A percentile compares a stretch with the other conserved stretches of the same genome.
Evolutionary conservation across 1,284 basidiomycete genomes (phyloP).

Genomic region (Bjerkandera adusta): DNA sequence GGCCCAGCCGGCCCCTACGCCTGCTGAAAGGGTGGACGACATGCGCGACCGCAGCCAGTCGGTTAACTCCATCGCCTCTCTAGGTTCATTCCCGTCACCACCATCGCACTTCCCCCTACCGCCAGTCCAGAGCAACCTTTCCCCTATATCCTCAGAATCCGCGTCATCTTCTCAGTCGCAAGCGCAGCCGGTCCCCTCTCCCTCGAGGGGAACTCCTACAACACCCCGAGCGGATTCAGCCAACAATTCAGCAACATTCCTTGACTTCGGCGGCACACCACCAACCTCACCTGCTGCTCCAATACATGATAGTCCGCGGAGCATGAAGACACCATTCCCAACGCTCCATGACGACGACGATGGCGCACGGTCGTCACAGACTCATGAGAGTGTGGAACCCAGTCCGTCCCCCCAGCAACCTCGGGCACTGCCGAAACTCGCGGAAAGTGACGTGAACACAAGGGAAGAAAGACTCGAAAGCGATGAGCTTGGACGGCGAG

Average conservation of each 20-base stretch:
- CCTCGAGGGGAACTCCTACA: neutral
- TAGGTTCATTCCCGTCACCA: conserved; percentile 69
- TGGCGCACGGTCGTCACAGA: no score
- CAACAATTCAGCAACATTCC: conserved; percentile 8
- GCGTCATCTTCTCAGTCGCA: neutral
- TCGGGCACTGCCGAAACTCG: no score
- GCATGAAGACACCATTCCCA: neutral
- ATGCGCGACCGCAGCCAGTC: conserved; percentile 6
- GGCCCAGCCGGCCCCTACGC: neutral
- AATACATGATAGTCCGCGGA: conserved; percentile 1
- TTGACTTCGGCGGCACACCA: conserved; percentile 10
- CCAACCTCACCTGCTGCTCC: conserved; percentile 9
- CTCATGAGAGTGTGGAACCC: no score
- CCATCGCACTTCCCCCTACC: conserved; percentile 70
- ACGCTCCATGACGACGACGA: no score
- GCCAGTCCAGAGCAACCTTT: conserved; percentile 27
- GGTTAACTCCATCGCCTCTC: conserved; percentile 47
- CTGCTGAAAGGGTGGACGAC: conserved; percentile 4
- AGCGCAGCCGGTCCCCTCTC: neutral
- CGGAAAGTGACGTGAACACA: no score
- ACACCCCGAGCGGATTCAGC: neutral
- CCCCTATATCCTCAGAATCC: neutral
- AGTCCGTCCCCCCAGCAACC: no score
- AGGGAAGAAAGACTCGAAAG: no score
- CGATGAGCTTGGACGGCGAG: no score